Base-by-base conservation (phyloP, 345 rosid species). In the Lumnitzera racemosa region DNA sequence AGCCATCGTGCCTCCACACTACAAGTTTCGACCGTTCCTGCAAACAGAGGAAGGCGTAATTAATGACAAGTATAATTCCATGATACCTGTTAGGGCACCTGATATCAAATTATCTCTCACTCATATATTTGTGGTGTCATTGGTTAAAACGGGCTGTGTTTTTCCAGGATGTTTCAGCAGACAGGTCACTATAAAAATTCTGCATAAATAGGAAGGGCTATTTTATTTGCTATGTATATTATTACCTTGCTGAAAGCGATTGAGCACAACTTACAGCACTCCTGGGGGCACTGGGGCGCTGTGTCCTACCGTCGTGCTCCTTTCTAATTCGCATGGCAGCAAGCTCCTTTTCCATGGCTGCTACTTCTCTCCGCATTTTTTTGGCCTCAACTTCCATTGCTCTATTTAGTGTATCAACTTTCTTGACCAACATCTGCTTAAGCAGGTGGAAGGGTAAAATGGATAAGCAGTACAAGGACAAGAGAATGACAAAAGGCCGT, bases 331-430 rank as follows among this genome's bases (percentile, higher is more conserved):
- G 77, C 70, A 73, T 64, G 17, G 76, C 75, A 24, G 78, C 73
- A 10, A 77, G 73, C 65, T 77, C 81, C 69, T 70, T 77, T 62
- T 67, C 81, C 78, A 70, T 70, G 58, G 62, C 63, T 60, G 78
- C 81, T 25, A 73, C 71, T 70, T 77, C 78, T 46, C 81, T 67
- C 50, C 81, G 61, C 81, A 70, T 70, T 70, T 64, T 77, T 53
- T 77, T 77, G 2, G 78, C 75, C 69, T 77, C 81, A 17, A 77
- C 61, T 29, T 70, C 81, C 81, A 77, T 77, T 46, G 81, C 81
- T 65, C 68, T 77, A 51, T 65, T 73, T 57, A 77, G 64, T 20
- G 70, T 73, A 17, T 77, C 78, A 15, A 77, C 81, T 66, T 77
- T 77, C 81, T 73, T 77, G 13, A 75, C 81, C 65, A 77, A 62